These are phyloP conservation scores for Gracilaria vermiculophylla DNA, from an alignment of 23 red algal genomes.

Conservation along the genomic window DNA sequence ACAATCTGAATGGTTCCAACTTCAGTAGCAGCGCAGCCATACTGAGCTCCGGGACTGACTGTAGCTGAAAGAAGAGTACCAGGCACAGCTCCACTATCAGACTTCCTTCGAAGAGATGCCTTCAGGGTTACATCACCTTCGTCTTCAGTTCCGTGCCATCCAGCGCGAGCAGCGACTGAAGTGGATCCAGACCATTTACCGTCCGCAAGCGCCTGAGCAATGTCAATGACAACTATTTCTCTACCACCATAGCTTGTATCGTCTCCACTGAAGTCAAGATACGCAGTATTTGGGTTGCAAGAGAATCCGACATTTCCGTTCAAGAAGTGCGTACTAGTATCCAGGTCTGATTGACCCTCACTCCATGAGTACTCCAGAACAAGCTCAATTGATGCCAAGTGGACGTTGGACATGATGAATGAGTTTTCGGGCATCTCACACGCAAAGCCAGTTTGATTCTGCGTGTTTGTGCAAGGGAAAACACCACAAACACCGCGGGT, in stretches of 20 bases:
- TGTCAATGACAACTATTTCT: background rate
- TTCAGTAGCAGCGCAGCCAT: background rate
- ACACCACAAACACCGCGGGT: background rate
- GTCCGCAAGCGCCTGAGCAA: background rate
- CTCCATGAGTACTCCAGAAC: constrained; percentile 19
- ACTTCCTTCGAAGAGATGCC: background rate
- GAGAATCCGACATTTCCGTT: constrained; percentile 17
- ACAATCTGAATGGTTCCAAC: background rate
- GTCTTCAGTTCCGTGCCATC: constrained; percentile 8
- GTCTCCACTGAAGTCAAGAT: constrained; percentile 14
- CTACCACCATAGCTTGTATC: background rate
- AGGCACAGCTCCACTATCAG: background rate
- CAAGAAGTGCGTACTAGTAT: constrained; percentile 22
- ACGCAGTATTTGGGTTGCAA: background rate
- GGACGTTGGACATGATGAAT: background rate
- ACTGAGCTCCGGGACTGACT: background rate
- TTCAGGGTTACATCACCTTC: constrained; percentile 13
- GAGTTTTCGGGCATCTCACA: background rate
- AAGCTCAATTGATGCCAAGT: background rate
- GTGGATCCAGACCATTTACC: background rate
- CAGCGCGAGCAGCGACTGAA: background rate
- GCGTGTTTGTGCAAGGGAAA: background rate
- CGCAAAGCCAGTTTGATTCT: background rate
- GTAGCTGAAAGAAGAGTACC: background rate
- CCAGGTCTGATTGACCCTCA: background rate